Percentiles rank a stretch among this genome's conserved stretches.
Evolutionary conservation across 2,329 filamentous ascomycete species (phyloP).

Genomic region (Aspergillus chevalieri): DNA sequence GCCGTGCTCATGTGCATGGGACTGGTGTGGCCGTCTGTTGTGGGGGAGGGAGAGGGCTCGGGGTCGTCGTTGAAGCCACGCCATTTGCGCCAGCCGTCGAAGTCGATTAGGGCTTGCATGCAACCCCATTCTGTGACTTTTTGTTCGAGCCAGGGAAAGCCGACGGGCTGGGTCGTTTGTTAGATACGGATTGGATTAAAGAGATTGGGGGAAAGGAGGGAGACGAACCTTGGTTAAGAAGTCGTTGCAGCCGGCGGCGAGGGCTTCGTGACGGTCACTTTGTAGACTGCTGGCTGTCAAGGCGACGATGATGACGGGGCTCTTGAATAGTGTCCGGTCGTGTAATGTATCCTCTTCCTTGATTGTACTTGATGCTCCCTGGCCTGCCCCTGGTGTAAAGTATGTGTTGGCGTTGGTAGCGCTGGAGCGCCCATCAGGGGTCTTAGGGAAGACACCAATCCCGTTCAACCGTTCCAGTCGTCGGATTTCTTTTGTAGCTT

Average conservation of each 20-base stretch:
- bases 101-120: slow-evolving; percentile 98
- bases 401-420: slow-evolving; percentile 21
- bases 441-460: slow-evolving; percentile 83
- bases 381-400: slow-evolving; percentile 13
- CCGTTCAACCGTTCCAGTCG: slow-evolving; percentile 82
- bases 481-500: slow-evolving; percentile 91
- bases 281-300: slow-evolving; percentile 91
- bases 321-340: slow-evolving; percentile 66
- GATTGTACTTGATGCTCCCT: slow-evolving; percentile 17
- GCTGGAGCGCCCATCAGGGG: slow-evolving; percentile 50
- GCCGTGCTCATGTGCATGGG: slow-evolving; percentile 21
- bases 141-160: slow-evolving; percentile 92
- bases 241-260: slow-evolving; percentile 95
- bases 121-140: slow-evolving; percentile 99
- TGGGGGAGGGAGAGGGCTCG: slow-evolving; percentile 11
- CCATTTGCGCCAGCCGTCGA: slow-evolving; percentile 96
- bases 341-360: slow-evolving; percentile 32
- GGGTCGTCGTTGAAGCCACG: slow-evolving; percentile 62
- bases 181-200: neutral
- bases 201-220: neutral
- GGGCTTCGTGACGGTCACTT: slow-evolving; percentile 87
- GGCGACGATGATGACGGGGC: slow-evolving; percentile 94
- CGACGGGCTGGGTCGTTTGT: slow-evolving; percentile 65
- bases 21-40: slow-evolving; percentile 17
- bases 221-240: slow-evolving; percentile 84